phyloP scores from a whole-genome alignment of 371 early-diverging fungal genomes.

The Rhizopus arrhizus region DNA sequence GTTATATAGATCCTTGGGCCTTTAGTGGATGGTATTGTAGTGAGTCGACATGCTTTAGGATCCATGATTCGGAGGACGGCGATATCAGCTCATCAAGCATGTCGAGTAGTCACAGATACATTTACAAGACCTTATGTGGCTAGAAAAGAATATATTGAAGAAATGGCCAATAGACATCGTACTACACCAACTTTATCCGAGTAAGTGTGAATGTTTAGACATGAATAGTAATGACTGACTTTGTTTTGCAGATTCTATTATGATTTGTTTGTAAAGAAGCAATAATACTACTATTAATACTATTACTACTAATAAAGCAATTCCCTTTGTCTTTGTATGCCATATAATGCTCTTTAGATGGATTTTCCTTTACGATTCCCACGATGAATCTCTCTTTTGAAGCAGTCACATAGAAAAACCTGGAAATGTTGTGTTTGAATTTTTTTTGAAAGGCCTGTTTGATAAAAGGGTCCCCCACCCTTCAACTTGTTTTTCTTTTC shows the following conservation, averaged over 20 bases:
- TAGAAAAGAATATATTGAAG: conserved; percentile 64
- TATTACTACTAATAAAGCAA: no score
- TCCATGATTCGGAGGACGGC: conserved; percentile 70
- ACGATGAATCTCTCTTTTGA: not conserved
- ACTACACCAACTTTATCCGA: conserved; percentile 52
- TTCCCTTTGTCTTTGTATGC: no score
- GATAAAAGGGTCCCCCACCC: not conserved
- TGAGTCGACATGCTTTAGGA: conserved; percentile 70
- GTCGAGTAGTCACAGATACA: conserved; percentile 58
- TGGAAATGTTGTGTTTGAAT: conserved; percentile 10
- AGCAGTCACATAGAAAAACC: conserved; percentile 8
- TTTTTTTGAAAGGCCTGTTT: conserved; percentile 5
- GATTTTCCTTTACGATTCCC: not conserved
- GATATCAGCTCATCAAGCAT: conserved; percentile 68
- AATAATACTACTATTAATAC: not conserved
- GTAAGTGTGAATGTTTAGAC: conserved; percentile 19
- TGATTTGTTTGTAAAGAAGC: conserved; percentile 7
- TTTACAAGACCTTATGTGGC: conserved; percentile 60
- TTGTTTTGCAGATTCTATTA: conserved; percentile 9
- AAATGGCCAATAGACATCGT: conserved; percentile 56
- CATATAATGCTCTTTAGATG: no score
- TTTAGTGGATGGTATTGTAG: conserved; percentile 71
- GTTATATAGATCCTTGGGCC: conserved; percentile 66
- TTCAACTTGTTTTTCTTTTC: conserved; percentile 3
- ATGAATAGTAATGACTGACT: no score